Evolutionary conservation across 179 eudicot species (phyloP), one percentile per base, ranked within the genome.

Genomic region (Beta corolliflora): DNA sequence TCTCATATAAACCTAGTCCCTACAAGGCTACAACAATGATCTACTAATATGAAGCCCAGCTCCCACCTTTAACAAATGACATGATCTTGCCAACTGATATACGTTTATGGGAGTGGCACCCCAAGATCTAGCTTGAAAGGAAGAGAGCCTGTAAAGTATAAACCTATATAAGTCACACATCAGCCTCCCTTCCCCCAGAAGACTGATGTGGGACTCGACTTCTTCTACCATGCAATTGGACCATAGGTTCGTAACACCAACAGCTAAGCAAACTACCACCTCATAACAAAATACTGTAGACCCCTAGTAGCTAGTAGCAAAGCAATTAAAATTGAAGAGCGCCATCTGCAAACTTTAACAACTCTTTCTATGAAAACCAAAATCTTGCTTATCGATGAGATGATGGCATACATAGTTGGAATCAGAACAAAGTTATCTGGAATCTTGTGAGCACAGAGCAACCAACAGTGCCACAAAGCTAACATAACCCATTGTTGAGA

Each of bases 1-100:
- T 25, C 50, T 29, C 48, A 29, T 15, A 31, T 41, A 41, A 23
- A 66, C 25, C 36, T 21, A 12, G 41, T 64, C 68, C 36, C 14
- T 36, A 36, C 41, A 36, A 36, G 41, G 41, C 3, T 25, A 65
- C 70, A 66, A 1, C 70, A 46, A 58, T 7, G 53, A 48, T 60
- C 65, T n/a, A 60, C 65, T 63, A 63, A 63, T 29, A 63, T 21
- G 6, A 60, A 63, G 67, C 67, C 36, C 21, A 23, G 21, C 3
- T 63, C 36, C 67, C 67, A 60, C 65, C 65, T n/a, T 60, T 60
- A 60, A 60, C 29, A 60, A 60, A 60, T 29, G 70, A 65, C 18
- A 65, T 12, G 70, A 65, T 16, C 70, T 29, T 23, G 44, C 18
- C 70, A 67, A 67, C n/a, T 31, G 19, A 67, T 67, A 36, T 25